phyloP scores from a whole-genome alignment of 352 stramenopile genomes.

The Hyphochytrium catenoides region DNA sequence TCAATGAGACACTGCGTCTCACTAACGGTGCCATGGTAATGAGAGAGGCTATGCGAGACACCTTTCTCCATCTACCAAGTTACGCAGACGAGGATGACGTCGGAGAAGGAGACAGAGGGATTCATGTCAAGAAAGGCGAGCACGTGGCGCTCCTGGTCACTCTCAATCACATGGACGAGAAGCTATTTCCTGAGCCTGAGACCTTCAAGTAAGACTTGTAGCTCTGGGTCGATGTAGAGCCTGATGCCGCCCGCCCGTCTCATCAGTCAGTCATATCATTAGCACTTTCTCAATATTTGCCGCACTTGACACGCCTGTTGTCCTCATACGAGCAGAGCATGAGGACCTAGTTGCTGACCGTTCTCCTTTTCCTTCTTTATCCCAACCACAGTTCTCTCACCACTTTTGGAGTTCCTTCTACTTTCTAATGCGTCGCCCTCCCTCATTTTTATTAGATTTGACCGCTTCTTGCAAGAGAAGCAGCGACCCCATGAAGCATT shows the following conservation, averaged over 20 bases:
- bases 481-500: conserved; percentile 1
- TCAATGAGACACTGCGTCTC: conserved; percentile 5
- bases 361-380: not conserved
- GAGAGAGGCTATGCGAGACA: conserved; percentile 3
- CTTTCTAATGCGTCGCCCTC: no score
- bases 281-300: no score
- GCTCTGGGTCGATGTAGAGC: no score
- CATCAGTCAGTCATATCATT: no score
- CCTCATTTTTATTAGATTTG: no score
- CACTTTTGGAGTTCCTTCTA: not conserved
- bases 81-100: no score
- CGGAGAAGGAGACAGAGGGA: no score
- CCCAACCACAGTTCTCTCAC: not conserved
- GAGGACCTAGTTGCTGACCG: no score
- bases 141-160: conserved; percentile 2
- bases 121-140: conserved; percentile 1
- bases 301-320: no score
- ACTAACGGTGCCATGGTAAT: conserved; percentile 1
- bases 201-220: conserved; percentile 6
- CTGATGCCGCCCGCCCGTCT: no score
- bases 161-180: conserved; percentile 4
- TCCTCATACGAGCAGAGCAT: no score
- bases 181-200: conserved; percentile 2
- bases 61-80: no score
- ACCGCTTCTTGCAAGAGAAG: conserved; percentile 6